phyloP scores from a whole-genome alignment of 1,139 yeast species.

The Pichia sp. region DNA sequence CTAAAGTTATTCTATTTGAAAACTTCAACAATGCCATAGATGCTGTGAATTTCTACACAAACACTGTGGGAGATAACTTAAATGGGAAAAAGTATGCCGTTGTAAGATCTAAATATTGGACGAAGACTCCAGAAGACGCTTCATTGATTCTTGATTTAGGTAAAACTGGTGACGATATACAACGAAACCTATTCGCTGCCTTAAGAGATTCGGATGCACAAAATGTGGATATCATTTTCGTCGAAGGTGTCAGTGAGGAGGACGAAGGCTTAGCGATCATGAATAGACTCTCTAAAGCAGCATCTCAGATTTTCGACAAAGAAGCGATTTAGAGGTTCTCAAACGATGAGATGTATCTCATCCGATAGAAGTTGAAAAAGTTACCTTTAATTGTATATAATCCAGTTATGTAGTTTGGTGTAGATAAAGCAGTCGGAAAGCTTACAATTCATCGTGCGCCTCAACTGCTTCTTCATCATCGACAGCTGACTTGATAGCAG shows the following conservation, averaged over 20 bases:
- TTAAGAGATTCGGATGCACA: conserved; percentile 39
- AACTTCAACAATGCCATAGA: conserved; percentile 33
- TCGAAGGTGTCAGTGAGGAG: conserved; percentile 24
- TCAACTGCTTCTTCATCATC: conserved; percentile 9
- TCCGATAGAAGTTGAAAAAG: too few relatives aligned
- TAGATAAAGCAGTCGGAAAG: too few relatives aligned
- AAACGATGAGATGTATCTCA: too few relatives aligned
- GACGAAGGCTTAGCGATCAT: conserved; percentile 85
- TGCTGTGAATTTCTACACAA: conserved; percentile 28
- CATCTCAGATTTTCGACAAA: conserved; percentile 37
- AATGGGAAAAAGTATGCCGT: conserved; percentile 37
- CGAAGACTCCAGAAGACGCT: conserved; percentile 24
- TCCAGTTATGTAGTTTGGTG: too few relatives aligned
- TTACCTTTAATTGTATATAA: too few relatives aligned
- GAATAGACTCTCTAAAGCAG: conserved; percentile 88
- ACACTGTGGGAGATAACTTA: conserved; percentile 2
- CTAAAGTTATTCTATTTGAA: conserved; percentile 67
- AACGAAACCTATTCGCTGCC: conserved; percentile 62
- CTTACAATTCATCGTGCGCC: conserved; percentile 25
- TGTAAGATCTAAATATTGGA: conserved; percentile 35
- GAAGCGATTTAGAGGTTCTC: too few relatives aligned
- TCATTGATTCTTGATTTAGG: conserved; percentile 24
- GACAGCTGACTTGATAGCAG: too few relatives aligned
- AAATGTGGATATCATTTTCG: conserved; percentile 22
- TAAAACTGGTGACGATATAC: conserved; percentile 35